Conservation (phyloP, 1,139 yeast species). For the Saccharomyces hybrid region DNA sequence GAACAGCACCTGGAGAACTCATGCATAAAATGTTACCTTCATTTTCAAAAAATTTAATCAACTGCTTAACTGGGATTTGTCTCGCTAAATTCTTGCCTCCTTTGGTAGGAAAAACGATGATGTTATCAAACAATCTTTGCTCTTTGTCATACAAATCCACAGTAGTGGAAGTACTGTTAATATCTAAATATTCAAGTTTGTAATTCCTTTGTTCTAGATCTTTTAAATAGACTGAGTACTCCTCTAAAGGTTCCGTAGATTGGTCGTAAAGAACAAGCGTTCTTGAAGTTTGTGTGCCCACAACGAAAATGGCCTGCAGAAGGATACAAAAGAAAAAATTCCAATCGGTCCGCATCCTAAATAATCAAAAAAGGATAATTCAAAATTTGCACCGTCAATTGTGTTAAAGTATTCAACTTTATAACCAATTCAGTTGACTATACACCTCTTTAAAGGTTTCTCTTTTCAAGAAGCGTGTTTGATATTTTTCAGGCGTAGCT, state of each 20-base stretch:
- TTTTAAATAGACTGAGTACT: constrained; percentile 31
- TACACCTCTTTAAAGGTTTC: neutral
- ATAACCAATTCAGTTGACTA: neutral
- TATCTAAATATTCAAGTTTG: constrained; percentile 25
- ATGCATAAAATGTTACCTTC: constrained; percentile 75
- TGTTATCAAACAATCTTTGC: constrained; percentile 43
- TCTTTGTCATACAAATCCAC: constrained; percentile 38
- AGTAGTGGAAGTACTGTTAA: constrained; percentile 25
- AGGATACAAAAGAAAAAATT: neutral
- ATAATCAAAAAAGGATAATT: neutral
- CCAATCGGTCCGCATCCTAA: neutral
- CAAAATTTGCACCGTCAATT: neutral
- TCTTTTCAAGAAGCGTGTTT: neutral
- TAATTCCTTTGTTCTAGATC: constrained; percentile 30
- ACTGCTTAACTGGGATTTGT: constrained; percentile 35
- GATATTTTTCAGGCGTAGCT: neutral
- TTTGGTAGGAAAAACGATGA: constrained; percentile 48
- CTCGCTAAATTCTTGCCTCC: constrained; percentile 33
- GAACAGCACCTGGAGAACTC: constrained; percentile 49
- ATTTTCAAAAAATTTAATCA: constrained; percentile 47
- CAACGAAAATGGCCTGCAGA: neutral
- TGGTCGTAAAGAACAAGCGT: constrained; percentile 36
- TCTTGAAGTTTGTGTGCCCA: constrained; percentile 21
- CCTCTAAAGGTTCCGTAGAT: constrained; percentile 24
- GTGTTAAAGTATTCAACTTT: neutral